Evolutionary conservation across 805 yeast species (phyloP).

Genomic region (Hanseniaspora valbyensis): DNA sequence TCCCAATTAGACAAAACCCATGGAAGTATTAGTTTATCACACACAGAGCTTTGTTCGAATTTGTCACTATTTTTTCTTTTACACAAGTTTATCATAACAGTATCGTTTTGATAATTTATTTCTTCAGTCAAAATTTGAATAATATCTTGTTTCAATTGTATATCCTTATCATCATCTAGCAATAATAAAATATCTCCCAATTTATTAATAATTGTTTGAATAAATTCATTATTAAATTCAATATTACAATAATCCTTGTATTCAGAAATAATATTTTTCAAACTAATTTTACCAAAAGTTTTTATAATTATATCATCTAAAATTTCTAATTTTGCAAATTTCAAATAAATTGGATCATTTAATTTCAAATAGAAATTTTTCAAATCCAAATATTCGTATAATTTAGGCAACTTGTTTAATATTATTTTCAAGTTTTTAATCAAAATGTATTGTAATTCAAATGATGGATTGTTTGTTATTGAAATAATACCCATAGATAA

Average conservation of each 20-base stretch:
- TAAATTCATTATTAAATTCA: constrained; percentile 74
- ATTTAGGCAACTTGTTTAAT: constrained; percentile 81
- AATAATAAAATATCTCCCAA: constrained; percentile 4
- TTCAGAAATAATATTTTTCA: constrained; percentile 48
- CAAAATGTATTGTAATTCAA: constrained; percentile 86
- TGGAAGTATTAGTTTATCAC: constrained; percentile 3
- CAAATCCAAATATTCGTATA: constrained; percentile 31
- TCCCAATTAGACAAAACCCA: constrained; percentile 13
- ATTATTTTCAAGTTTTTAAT: constrained; percentile 81
- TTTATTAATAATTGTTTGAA: constrained; percentile 25
- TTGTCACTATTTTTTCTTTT: neutral
- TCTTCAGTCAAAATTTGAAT: constrained; percentile 8
- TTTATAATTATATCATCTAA: constrained; percentile 48
- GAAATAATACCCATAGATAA: constrained; percentile 80
- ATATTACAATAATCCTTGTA: constrained; percentile 64
- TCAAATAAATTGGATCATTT: constrained; percentile 70
- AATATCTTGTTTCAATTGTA: neutral
- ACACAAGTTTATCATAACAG: constrained; percentile 11
- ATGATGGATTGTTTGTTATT: constrained; percentile 69
- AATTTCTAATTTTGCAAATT: constrained; percentile 66
- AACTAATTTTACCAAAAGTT: constrained; percentile 32
- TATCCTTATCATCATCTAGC: constrained; percentile 1
- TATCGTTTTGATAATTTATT: constrained; percentile 13
- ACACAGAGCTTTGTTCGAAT: neutral
- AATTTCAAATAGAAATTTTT: constrained; percentile 84